These are phyloP conservation scores for Microstegium vimineum DNA, from an alignment of 176 grass and related monocot genomes.

Conservation along the genomic window DNA sequence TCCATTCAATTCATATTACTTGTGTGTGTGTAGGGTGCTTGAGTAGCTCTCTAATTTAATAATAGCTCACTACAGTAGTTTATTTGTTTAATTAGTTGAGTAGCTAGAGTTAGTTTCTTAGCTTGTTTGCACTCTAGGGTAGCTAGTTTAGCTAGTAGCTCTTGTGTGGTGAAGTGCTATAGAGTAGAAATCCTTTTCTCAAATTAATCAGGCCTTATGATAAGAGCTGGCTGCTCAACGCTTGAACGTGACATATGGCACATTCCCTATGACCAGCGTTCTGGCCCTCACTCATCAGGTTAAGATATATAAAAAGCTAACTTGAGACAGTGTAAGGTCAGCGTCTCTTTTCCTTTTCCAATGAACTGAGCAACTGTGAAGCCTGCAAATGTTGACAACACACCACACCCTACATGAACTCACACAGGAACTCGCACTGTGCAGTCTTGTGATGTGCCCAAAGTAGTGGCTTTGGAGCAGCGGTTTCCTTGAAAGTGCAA, in stretches of 20 bases:
- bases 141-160: no score
- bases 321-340: conserved; percentile 18
- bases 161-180: no score
- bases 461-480: conserved; percentile 38
- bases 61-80: no score
- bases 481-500: conserved; percentile 41
- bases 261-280: not conserved
- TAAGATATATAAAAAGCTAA: conserved; percentile 4
- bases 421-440: conserved; percentile 19
- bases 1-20: no score
- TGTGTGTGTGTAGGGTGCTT: no score
- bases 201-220: not conserved
- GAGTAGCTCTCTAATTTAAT: no score
- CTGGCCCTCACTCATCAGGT: not conserved
- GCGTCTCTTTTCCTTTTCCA: not conserved
- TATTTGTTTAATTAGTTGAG: no score
- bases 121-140: no score
- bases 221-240: not conserved
- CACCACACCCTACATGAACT: conserved; percentile 25
- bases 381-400: conserved; percentile 26
- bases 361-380: conserved; percentile 7
- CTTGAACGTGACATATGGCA: not conserved
- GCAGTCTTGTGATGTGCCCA: conserved; percentile 26
- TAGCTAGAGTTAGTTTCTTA: no score
- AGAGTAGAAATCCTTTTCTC: no score